Evolutionary conservation across 129 eudicot species (phyloP).

Genomic region (Tagetes patula): DNA sequence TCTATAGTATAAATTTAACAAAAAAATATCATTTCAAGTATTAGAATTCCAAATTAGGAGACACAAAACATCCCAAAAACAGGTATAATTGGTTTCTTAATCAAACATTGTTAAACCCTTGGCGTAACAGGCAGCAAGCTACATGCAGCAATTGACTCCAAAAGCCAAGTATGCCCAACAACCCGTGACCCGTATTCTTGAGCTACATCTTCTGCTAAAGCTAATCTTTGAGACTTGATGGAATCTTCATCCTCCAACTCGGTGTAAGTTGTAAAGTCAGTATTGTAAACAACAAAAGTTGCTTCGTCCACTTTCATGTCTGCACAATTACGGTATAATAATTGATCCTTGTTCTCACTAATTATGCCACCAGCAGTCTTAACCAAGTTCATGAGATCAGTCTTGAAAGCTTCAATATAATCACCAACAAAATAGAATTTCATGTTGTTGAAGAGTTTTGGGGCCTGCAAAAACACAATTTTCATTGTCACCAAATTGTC

Average conservation of each 20-base stretch:
- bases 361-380: conserved; percentile 60
- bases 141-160: conserved; percentile 64
- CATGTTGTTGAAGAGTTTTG: conserved; percentile 60
- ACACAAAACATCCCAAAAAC: neutral
- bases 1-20: neutral
- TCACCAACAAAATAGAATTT: conserved; percentile 65
- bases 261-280: conserved; percentile 27
- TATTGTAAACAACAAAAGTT: conserved; percentile 48
- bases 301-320: conserved; percentile 8
- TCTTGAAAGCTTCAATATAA: conserved; percentile 46
- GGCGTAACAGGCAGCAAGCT: conserved; percentile 27
- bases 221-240: conserved; percentile 35
- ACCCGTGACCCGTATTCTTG: conserved; percentile 34
- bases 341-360: conserved; percentile 35
- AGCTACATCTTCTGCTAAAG: conserved; percentile 52
- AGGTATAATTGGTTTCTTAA: neutral
- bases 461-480: conserved; percentile 46
- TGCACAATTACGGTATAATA: conserved; percentile 12
- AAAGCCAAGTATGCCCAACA: conserved; percentile 64
- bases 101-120: neutral
- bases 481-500: neutral
- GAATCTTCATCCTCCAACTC: conserved; percentile 34
- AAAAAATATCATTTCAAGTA: neutral
- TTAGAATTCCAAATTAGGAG: neutral
- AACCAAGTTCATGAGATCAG: conserved; percentile 43